Evolutionary conservation across 768 basidiomycete species (phyloP), one percentile per base, ranked within the genome.

Genomic region (Hericium rajendrae): DNA sequence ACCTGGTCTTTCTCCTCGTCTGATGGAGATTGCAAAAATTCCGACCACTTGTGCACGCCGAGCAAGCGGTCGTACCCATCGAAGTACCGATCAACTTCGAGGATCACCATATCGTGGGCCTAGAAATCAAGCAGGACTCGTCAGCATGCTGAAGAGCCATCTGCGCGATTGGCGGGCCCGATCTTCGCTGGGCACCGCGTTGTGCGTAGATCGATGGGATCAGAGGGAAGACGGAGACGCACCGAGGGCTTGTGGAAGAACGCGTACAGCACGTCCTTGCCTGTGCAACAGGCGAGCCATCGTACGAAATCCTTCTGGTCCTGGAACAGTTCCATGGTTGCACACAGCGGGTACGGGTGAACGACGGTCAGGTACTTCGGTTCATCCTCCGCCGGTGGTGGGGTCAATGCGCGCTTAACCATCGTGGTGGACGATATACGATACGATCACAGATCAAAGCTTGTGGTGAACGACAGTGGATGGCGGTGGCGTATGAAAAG

Each of bases 191-290:
- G 43, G 43, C 12, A 20, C n/a, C 43, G 43, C 43, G 15, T 18
- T 6, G 43, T 4, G 43, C n/a, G 16, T 15, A 46, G 32, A 32
- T 32, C 32, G 32, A 32, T 32, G 32, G 9, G 32, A 32, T 32
- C 32, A 32, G 32, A 48, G 13, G 18, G 12, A 50, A 15, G 5
- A 16, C 6, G 22, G 9, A 5, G 5, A 73, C 76, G 55, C 60
- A 79, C 77, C 24, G 68, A 65, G 0, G 78, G 78, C 54, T 77
- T 78, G 64, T 78, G 69, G 50, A 70, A 78, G 54, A 79, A 65
- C 1, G 76, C 70, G 18, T 70, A 68, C 38, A 79, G 63, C 9
- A 68, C 60, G 0, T 69, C 56, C 48, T 69, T 66, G 22, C 70
- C 68, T 46, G 72, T 69, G 60, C 72, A 72, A 43, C 71, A 74